Conservation (phyloP, 1,284 basidiomycete genomes). For the Hortiboletus rubellus region DNA sequence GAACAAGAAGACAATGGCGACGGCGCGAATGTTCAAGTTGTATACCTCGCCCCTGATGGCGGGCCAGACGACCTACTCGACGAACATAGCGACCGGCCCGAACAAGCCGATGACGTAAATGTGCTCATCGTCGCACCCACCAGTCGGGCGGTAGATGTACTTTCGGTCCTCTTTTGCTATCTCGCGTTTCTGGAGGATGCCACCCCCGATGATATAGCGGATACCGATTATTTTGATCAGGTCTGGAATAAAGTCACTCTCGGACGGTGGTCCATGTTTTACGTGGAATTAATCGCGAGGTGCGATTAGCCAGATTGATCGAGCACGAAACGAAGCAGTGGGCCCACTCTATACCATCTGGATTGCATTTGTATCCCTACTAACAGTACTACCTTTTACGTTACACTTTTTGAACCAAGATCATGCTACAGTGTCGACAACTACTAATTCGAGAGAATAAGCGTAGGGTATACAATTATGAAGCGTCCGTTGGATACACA, state of each 20-base stretch:
- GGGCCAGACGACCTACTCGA: neutral
- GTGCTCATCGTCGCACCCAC: conserved; percentile 21
- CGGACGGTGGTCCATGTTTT: neutral
- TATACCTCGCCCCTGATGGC: conserved; percentile 1
- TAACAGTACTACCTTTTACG: too few species aligned
- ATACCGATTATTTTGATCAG: conserved; percentile 5
- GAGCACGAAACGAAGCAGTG: neutral
- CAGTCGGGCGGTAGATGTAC: conserved; percentile 12
- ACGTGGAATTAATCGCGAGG: conserved; percentile 9
- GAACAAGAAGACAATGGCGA: neutral
- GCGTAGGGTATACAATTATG: too few species aligned
- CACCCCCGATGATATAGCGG: neutral
- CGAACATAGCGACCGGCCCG: neutral
- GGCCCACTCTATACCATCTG: neutral
- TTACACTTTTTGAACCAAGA: neutral
- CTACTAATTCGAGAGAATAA: too few species aligned
- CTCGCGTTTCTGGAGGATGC: conserved; percentile 17
- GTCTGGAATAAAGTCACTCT: conserved; percentile 16
- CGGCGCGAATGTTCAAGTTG: neutral
- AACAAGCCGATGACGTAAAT: conserved; percentile 1
- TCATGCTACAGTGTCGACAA: too few species aligned
- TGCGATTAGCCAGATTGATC: neutral
- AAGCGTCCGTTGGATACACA: too few species aligned
- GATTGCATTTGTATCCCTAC: neutral
- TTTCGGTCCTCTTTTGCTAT: conserved; percentile 22